Percentiles rank a stretch among this genome's conserved stretches.
Evolutionary conservation across 257 asterid genomes (phyloP).

Genomic region (Nicotiana tomentosiformis): DNA sequence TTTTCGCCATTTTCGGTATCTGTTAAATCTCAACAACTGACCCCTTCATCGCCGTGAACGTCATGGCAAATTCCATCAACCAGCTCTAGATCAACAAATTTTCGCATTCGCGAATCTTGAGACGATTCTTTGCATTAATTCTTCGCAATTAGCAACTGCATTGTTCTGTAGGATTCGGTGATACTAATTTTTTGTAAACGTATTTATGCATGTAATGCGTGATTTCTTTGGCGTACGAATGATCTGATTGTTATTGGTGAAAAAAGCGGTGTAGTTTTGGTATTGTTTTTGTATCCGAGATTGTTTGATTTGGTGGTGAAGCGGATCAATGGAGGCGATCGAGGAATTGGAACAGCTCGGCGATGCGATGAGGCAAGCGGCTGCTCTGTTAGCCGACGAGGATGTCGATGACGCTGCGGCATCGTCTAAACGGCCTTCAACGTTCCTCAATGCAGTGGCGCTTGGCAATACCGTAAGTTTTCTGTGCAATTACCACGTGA

Average conservation of each 20-base stretch:
- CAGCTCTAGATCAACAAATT: background rate
- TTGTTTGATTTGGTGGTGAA: slow-evolving; percentile 7
- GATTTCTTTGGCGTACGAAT: background rate
- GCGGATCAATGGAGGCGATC: slow-evolving; percentile 16
- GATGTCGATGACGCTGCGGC: slow-evolving; percentile 4
- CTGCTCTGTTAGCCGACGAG: slow-evolving; percentile 18
- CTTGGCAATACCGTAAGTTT: slow-evolving; percentile 17
- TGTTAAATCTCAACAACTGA: slow-evolving; percentile 5
- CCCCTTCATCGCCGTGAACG: background rate
- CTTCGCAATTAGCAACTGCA: background rate
- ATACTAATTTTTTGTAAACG: background rate
- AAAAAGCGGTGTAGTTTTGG: background rate
- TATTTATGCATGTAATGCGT: background rate
- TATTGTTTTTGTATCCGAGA: background rate
- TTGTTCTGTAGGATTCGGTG: background rate
- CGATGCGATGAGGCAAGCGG: slow-evolving; percentile 18
- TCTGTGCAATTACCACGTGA: background rate
- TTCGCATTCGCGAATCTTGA: background rate
- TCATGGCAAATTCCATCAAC: background rate
- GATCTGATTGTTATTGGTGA: background rate
- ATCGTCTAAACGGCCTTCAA: slow-evolving; percentile 15
- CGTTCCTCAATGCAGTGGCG: slow-evolving; percentile 21
- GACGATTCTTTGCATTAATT: background rate
- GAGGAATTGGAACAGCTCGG: slow-evolving; percentile 21
- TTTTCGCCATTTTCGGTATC: slow-evolving; percentile 2